A percentile compares a stretch with the other conserved stretches of the same genome.
Conservation (phyloP, 768 basidiomycete species). For the Panus rudis region DNA sequence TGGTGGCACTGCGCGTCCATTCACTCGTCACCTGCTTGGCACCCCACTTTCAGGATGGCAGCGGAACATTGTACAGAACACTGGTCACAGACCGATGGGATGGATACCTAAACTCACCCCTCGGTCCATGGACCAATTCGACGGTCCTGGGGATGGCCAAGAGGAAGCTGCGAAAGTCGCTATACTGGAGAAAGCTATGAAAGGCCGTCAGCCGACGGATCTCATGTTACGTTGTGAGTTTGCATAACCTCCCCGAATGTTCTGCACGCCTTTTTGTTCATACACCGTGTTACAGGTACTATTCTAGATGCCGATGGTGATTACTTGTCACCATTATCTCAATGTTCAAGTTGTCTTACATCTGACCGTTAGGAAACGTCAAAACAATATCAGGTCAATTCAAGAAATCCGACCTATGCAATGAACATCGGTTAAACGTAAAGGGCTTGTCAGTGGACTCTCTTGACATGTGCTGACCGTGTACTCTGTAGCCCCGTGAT, state of each 20-base stretch:
- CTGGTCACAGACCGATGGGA: slow-evolving; percentile 14
- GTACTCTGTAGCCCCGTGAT: slow-evolving; percentile 72
- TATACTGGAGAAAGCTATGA: slow-evolving; percentile 80
- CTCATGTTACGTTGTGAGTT: slow-evolving; percentile 85
- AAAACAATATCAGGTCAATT: slow-evolving; percentile 86
- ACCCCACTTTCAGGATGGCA: not conserved
- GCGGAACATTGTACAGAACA: no score
- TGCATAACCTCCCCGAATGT: slow-evolving; percentile 6
- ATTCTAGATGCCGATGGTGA: slow-evolving; percentile 79
- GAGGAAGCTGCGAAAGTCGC: slow-evolving; percentile 68
- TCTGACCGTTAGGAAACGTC: slow-evolving; percentile 57
- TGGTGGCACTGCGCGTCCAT: not conserved
- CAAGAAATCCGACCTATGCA: slow-evolving; percentile 83
- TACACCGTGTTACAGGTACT: slow-evolving; percentile 52
- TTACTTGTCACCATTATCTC: slow-evolving; percentile 6
- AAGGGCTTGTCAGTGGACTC: slow-evolving; percentile 23
- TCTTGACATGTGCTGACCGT: not conserved
- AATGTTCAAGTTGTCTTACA: not conserved
- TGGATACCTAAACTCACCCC: slow-evolving; percentile 24
- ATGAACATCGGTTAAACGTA: slow-evolving; percentile 86
- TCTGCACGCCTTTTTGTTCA: slow-evolving; percentile 10
- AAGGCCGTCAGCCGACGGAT: slow-evolving; percentile 81
- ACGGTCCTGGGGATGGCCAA: slow-evolving; percentile 29
- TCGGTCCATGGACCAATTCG: slow-evolving; percentile 9
- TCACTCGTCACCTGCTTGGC: not conserved